phyloP scores from a whole-genome alignment of 140 eudicot genomes.

The Bidens hawaiensis region DNA sequence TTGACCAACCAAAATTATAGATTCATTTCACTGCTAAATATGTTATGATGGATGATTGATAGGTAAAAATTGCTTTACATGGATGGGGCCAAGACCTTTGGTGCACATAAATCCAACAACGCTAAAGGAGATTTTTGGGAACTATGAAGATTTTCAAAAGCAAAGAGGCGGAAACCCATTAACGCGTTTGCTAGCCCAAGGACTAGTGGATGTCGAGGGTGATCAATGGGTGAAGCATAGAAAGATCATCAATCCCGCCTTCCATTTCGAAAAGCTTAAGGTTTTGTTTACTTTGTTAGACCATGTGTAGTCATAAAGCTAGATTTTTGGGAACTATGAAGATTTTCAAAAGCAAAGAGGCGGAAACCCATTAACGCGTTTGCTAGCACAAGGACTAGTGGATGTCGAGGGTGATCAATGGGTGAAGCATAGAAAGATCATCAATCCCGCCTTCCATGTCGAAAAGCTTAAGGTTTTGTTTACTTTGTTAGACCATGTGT shows the following conservation, averaged over 20 bases:
- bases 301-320: too few relatives aligned
- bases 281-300: conserved; percentile 12
- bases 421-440: too few relatives aligned
- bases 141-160: conserved; percentile 31
- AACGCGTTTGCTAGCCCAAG: conserved; percentile 19
- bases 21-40: too few relatives aligned
- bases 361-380: too few relatives aligned
- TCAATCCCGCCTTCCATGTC: too few relatives aligned
- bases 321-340: too few relatives aligned
- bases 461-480: too few relatives aligned
- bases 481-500: too few relatives aligned
- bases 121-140: conserved; percentile 24
- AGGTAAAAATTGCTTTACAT: conserved; percentile 35
- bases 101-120: conserved; percentile 29
- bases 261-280: conserved; percentile 38
- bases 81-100: conserved; percentile 36
- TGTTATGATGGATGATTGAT: background rate
- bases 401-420: too few relatives aligned
- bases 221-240: conserved; percentile 38
- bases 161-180: conserved; percentile 32
- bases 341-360: too few relatives aligned
- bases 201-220: conserved; percentile 26
- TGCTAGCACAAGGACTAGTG: too few relatives aligned
- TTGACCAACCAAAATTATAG: background rate
- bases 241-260: conserved; percentile 40